Evolutionary conservation across 108 stramenopile species (phyloP), one percentile per base, ranked within the genome.

Genomic region (Cyclostephanos tholiformis): DNA sequence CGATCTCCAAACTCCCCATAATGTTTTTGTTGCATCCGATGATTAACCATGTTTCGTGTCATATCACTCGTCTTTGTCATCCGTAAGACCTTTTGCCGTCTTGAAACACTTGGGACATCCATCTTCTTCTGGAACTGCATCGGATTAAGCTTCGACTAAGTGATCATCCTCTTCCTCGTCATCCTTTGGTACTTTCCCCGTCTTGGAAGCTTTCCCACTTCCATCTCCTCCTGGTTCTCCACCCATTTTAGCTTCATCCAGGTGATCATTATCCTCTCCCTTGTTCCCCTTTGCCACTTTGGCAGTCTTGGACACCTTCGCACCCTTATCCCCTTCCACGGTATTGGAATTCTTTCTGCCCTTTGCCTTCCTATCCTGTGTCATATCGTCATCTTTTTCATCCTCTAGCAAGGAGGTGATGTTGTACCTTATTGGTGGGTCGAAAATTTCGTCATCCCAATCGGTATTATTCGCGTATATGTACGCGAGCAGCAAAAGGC

Each of bases 401-500:
- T 19, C 63, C 12, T 79, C 69, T 20, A 79, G 59, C 66, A 79
- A 71, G 14, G 70, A 65, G 23, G 67, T 59, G 29, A 79, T 79
- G 64, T 79, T 72, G 39, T 72, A 79, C 25, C 72, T 48, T 5
- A 60, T 72, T 0, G 78, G 78, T 7, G 19, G 9, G 14, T 14
- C 19, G 30, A 71, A 72, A 67, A 51, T 68, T 0, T 61, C 30
- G 20, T 71, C 70, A 1, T 50, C 65, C 78, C 78, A 79, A 14
- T 79, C 46, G 17, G 71, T 79, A 63, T 72, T 68, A 4, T 63
- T 61, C 16, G 61, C 61, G 36, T 79, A 79, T 23, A 72, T 68
- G 60, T 43, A 72, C 48, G 71, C 78, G 17, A 79, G 52, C 4
- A 79, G 52, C 67, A 79, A 49, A 9, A 79, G 52, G 4, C 60